These are phyloP conservation scores for Blepharisma undulans DNA, from an alignment of 169 alveolate species.

Conservation along the genomic window DNA sequence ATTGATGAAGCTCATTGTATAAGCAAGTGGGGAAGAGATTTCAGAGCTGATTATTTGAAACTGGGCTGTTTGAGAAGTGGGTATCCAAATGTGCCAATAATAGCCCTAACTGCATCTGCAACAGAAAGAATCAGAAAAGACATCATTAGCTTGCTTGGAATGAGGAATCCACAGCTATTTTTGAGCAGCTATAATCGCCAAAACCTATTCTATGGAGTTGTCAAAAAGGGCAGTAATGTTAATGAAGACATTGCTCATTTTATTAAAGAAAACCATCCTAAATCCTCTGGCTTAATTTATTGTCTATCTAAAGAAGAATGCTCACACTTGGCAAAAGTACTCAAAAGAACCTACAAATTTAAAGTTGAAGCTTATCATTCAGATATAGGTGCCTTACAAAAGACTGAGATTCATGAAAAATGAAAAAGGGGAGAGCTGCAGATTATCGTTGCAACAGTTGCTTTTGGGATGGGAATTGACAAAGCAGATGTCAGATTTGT, in stretches of 20 bases:
- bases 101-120: conserved; percentile 97
- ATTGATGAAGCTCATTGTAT: conserved; percentile 99
- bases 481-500: conserved; percentile 98
- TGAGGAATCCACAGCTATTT: conserved; percentile 79
- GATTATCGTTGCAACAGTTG: conserved; percentile 96
- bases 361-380: conserved; percentile 86
- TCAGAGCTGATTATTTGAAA: conserved; percentile 95
- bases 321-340: conserved; percentile 89
- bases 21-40: conserved; percentile 99
- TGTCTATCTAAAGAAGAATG: conserved; percentile 94
- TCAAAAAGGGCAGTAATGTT: conserved; percentile 67
- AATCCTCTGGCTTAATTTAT: conserved; percentile 90
- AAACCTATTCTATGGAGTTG: conserved; percentile 90
- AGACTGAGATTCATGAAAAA: conserved; percentile 78
- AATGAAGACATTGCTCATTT: conserved; percentile 77
- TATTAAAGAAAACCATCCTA: conserved; percentile 63
- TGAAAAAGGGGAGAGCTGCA: conserved; percentile 93
- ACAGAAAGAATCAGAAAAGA: conserved; percentile 93
- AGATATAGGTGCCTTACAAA: conserved; percentile 68
- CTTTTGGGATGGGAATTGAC: conserved; percentile 99
- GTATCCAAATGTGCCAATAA: conserved; percentile 93
- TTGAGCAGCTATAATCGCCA: conserved; percentile 89
- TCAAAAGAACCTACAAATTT: conserved; percentile 75
- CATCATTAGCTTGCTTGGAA: conserved; percentile 85
- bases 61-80: conserved; percentile 81